Conservation (phyloP, 805 yeast genomes). For the Lipomyces sp. region DNA sequence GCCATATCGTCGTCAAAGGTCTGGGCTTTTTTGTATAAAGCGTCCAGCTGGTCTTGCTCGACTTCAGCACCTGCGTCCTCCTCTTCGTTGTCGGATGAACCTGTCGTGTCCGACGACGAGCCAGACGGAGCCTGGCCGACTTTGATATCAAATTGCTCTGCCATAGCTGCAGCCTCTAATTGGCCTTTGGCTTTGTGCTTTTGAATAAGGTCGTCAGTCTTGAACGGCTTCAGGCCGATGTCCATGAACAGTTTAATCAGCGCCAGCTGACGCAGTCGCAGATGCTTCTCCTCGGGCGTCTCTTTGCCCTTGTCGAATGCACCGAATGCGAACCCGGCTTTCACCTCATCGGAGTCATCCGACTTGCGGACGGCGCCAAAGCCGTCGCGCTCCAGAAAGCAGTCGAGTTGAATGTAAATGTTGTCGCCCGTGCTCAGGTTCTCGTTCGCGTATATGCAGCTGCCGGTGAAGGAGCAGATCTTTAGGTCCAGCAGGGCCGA, state of each 20-base stretch:
- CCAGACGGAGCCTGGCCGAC: constrained; percentile 4
- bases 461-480: constrained; percentile 54
- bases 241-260: constrained; percentile 54
- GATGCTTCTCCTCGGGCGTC: constrained; percentile 50
- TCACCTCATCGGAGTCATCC: not conserved
- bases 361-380: not conserved
- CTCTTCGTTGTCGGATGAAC: constrained; percentile 16
- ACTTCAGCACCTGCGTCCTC: constrained; percentile 44
- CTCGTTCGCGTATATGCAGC: constrained; percentile 56
- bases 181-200: constrained; percentile 8
- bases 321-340: not conserved
- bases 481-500: constrained; percentile 60
- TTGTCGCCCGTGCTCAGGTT: constrained; percentile 71
- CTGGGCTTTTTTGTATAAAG: constrained; percentile 71
- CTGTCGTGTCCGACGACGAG: constrained; percentile 30
- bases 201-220: constrained; percentile 14
- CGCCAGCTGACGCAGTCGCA: constrained; percentile 55
- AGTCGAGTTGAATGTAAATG: constrained; percentile 65
- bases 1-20: constrained; percentile 54
- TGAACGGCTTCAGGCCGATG: constrained; percentile 36
- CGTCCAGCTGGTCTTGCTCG: constrained; percentile 67
- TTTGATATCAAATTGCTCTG: constrained; percentile 24
- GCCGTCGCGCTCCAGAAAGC: constrained; percentile 45
- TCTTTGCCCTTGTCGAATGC: constrained; percentile 43
- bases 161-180: constrained; percentile 25